phyloP scores from a whole-genome alignment of 2,329 filamentous ascomycete genomes.

The Massarina eburnea region DNA sequence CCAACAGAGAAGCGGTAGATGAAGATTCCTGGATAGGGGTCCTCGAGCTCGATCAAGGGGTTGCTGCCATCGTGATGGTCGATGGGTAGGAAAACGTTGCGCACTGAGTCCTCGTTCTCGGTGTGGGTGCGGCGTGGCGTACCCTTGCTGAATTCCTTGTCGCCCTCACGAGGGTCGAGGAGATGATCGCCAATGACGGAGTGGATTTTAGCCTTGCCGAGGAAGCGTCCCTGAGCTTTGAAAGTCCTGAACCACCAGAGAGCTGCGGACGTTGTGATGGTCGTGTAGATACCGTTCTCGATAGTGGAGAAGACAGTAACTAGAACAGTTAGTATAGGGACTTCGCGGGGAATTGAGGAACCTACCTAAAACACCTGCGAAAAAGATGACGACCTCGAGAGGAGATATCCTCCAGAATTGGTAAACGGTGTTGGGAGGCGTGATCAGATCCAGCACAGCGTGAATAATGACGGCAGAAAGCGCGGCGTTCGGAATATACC shows the following conservation, averaged over 20 bases:
- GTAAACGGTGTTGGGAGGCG: slow-evolving; percentile 86
- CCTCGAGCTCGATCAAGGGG: slow-evolving; percentile 73
- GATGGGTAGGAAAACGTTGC: slow-evolving; percentile 85
- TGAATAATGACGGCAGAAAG: slow-evolving; percentile 93
- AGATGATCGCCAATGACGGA: slow-evolving; percentile 78
- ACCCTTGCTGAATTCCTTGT: slow-evolving; percentile 17
- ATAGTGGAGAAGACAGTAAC: slow-evolving; percentile 87
- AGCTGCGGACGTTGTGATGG: slow-evolving; percentile 73
- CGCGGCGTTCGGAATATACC: slow-evolving; percentile 82
- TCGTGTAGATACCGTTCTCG: slow-evolving; percentile 90
- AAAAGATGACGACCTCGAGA: slow-evolving; percentile 88
- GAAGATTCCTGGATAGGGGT: slow-evolving; percentile 89
- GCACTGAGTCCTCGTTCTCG: slow-evolving; percentile 50
- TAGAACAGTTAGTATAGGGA: not conserved
- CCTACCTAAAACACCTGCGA: slow-evolving; percentile 72
- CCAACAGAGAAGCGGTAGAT: slow-evolving; percentile 96
- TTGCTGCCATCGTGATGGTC: slow-evolving; percentile 88
- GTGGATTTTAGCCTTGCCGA: slow-evolving; percentile 82
- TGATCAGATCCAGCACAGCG: slow-evolving; percentile 90
- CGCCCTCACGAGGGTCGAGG: slow-evolving; percentile 51
- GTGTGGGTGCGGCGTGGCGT: slow-evolving; percentile 19
- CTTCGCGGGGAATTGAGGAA: not conserved
- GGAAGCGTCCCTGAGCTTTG: slow-evolving; percentile 79
- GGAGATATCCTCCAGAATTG: slow-evolving; percentile 95
- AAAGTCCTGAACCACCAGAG: slow-evolving; percentile 82